Evolutionary conservation across 2,329 filamentous ascomycete species (phyloP).

Genomic region (Stachybotrys echinatus): DNA sequence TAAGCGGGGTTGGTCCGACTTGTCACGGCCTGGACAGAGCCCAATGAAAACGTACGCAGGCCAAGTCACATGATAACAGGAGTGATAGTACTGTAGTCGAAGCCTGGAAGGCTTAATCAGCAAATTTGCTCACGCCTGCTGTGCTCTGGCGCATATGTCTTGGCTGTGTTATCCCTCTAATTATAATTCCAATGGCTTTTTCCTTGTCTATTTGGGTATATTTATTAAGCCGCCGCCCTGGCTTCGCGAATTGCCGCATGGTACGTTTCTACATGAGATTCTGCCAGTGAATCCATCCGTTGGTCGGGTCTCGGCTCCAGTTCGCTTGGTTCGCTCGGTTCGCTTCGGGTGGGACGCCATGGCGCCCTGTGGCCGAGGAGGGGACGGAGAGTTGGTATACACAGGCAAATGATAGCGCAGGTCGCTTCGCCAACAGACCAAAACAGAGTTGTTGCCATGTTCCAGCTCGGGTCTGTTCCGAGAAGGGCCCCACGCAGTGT

Average conservation of each 20-base stretch:
- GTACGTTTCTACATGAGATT: background rate
- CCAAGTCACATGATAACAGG: no score
- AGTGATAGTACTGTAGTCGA: no score
- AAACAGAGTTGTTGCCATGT: background rate
- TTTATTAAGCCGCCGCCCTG: no score
- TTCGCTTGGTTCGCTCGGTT: background rate
- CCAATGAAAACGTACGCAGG: no score
- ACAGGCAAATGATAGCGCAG: background rate
- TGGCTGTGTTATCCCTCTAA: no score
- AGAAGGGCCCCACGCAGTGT: background rate
- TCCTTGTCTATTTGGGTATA: no score
- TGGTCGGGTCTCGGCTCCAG: background rate
- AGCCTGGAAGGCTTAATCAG: no score
- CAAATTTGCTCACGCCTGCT: no score
- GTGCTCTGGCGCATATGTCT: no score
- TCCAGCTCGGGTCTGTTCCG: background rate
- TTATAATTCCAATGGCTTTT: no score
- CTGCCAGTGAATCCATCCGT: background rate
- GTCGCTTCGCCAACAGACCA: background rate
- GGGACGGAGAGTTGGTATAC: constrained; percentile 1
- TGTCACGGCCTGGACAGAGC: no score
- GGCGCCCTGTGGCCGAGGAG: background rate
- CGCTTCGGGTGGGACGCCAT: background rate
- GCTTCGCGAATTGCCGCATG: background rate
- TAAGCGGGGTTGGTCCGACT: no score